A percentile compares a stretch with the other conserved stretches of the same genome.
Conservation (phyloP, 2,329 filamentous ascomycete species). For the Samsoniella hepiali region DNA sequence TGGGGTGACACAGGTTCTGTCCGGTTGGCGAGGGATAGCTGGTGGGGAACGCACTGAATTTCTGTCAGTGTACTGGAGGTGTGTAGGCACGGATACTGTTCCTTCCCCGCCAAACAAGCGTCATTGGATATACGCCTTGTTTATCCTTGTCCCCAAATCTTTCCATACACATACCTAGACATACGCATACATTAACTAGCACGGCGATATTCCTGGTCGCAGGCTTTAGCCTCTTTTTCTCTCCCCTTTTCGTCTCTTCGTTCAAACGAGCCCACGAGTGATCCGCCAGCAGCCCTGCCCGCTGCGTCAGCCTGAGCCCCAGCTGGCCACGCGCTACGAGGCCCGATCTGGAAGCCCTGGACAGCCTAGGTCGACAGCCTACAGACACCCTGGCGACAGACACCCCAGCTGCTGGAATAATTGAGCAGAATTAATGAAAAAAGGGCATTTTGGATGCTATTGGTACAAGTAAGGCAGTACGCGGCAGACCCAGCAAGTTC, state of each 20-base stretch:
- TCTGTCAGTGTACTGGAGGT: not conserved
- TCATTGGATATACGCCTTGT: not conserved
- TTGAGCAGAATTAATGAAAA: not conserved
- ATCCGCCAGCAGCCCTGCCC: not conserved
- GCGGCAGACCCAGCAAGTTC: not conserved
- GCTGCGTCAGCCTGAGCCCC: constrained; percentile 7
- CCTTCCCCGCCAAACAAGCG: constrained; percentile 15
- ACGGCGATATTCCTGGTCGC: not conserved
- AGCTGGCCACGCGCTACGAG: constrained; percentile 17
- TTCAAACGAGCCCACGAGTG: not conserved
- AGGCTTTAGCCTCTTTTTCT: not conserved
- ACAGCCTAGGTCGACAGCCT: not conserved
- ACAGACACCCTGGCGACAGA: not conserved
- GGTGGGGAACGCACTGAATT: too few relatives aligned
- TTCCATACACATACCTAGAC: not conserved
- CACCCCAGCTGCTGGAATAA: not conserved
- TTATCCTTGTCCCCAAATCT: not conserved
- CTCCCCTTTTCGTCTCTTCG: not conserved
- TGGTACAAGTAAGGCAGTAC: not conserved
- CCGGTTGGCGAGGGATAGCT: too few relatives aligned
- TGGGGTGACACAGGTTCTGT: too few relatives aligned
- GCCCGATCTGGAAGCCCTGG: constrained; percentile 12
- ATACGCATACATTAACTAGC: not conserved
- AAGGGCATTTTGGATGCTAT: not conserved
- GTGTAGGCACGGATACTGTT: not conserved